Evolutionary conservation across 2,329 filamentous ascomycete genomes (phyloP).

Genomic region (Thermothelomyces thermophilus): DNA sequence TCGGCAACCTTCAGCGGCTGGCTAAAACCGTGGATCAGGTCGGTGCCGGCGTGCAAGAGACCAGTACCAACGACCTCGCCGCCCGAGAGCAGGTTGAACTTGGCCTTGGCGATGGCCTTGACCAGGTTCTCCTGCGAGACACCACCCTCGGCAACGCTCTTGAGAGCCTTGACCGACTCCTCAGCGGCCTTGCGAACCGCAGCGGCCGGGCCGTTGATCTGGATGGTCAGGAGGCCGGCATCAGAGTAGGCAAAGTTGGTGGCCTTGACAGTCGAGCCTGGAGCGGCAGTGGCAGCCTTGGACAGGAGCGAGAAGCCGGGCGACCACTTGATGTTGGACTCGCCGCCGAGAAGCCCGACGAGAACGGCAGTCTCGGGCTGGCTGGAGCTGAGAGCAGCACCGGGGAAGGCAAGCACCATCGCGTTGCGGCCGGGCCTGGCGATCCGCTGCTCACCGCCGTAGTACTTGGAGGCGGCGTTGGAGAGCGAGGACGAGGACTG

Average conservation of each 20-base stretch:
- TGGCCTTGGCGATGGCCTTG: conserved; percentile 88
- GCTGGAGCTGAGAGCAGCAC: conserved; percentile 71
- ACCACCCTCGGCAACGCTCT: conserved; percentile 69
- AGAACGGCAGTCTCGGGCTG: conserved; percentile 89
- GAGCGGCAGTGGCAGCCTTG: conserved; percentile 63
- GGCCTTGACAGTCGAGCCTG: conserved; percentile 63
- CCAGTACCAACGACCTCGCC: conserved; percentile 72
- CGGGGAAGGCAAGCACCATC: conserved; percentile 86
- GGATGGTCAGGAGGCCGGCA: conserved; percentile 80
- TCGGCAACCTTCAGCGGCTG: conserved; percentile 80
- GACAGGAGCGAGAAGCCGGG: conserved; percentile 84
- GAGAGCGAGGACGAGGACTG: conserved; percentile 48
- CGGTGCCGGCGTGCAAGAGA: conserved; percentile 76
- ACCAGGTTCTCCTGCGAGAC: conserved; percentile 78
- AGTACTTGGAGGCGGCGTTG: conserved; percentile 71
- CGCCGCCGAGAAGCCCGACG: conserved; percentile 78
- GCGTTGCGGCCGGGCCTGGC: conserved; percentile 71
- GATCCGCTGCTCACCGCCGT: conserved; percentile 88
- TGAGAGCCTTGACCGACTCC: conserved; percentile 72
- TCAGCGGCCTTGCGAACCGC: conserved; percentile 68
- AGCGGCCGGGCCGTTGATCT: conserved; percentile 66
- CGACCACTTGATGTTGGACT: conserved; percentile 92
- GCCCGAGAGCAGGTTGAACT: conserved; percentile 81
- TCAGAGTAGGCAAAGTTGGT: conserved; percentile 86
- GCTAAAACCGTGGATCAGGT: conserved; percentile 71